phyloP scores from a whole-genome alignment of 2,329 filamentous ascomycete genomes.

The Sclerotinia subarctica region DNA sequence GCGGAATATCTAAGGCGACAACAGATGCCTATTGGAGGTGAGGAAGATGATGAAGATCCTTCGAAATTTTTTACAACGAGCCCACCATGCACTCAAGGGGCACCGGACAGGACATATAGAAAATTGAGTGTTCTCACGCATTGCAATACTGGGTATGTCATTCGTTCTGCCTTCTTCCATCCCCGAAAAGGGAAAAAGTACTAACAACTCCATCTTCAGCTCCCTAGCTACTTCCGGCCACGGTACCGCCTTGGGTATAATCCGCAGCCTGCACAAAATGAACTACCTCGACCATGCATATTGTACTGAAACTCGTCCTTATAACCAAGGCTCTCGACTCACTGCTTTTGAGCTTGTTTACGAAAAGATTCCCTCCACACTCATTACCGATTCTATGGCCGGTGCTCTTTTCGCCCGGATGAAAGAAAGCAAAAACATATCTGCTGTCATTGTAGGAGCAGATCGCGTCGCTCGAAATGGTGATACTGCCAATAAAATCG shows the following conservation, averaged over 20 bases:
- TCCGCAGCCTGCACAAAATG: constrained; percentile 71
- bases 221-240: constrained; percentile 97
- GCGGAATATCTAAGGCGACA: constrained; percentile 69
- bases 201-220: constrained; percentile 41
- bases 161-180: not conserved
- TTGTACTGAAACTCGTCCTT: constrained; percentile 94
- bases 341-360: constrained; percentile 97
- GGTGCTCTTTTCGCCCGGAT: constrained; percentile 71
- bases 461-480: constrained; percentile 95
- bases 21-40: constrained; percentile 33
- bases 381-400: constrained; percentile 97
- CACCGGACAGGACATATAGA: constrained; percentile 47
- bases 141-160: constrained; percentile 83
- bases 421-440: constrained; percentile 64
- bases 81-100: constrained; percentile 40
- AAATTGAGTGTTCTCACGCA: constrained; percentile 86
- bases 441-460: constrained; percentile 88
- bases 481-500: constrained; percentile 98
- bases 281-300: constrained; percentile 75
- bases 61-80: constrained; percentile 39
- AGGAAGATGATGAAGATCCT: constrained; percentile 29
- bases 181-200: not conserved
- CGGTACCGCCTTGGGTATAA: constrained; percentile 90
- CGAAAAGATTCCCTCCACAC: constrained; percentile 83
- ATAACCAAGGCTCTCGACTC: constrained; percentile 93